Evolutionary conservation across 2,329 filamentous ascomycete genomes (phyloP), one percentile per base, ranked within the genome.

Genomic region (Colletotrichum liriopes): DNA sequence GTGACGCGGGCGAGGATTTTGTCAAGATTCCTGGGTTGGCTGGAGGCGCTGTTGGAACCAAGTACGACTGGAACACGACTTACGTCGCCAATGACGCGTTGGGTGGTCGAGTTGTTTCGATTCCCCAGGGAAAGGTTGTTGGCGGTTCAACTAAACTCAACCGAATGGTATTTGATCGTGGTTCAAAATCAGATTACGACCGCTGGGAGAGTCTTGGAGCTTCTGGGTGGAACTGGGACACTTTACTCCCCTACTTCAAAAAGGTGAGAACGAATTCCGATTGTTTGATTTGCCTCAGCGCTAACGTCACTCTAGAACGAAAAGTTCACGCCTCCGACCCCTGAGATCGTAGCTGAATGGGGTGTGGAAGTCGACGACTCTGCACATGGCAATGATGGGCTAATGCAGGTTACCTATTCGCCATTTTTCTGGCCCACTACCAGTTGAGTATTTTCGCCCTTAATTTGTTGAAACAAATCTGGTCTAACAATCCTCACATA

Each of bases 171-270:
- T 79, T 77, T 32, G 76, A 79, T n/a, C 75, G 79, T 1, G 79
- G 78, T 1, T 78, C 79, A 1, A 71, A 73, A 0, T 70, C 73
- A 2, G 79, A 80, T 47, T 80, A 80, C 51, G 76, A 84, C 54
- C 76, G 79, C 3, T 84, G 83, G 83, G 81, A 80, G 49, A 76
- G 74, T 0, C 71, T 84, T 1, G 82, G 82, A 0, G 84, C 84
- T 37, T 71, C 76, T 0, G 77, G 80, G 0, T 84, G 83, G 83
- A 79, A 79, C 3, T 84, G 82, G 79, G 76, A 80, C n/a, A 75
- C 67, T 3, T 75, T 83, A 18, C 62, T 80, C 2, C 74, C 78
- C 7, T 81, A 80, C 58, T 81, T 80, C 58, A 79, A 76, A 63
- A 81, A 81, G 72, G 77, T 76, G 39, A 32, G 35, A 6, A 7